Evolutionary conservation across 2,329 filamentous ascomycete species (phyloP), one percentile per base, ranked within the genome.

Genomic region (Tolypocladium guangdongense): DNA sequence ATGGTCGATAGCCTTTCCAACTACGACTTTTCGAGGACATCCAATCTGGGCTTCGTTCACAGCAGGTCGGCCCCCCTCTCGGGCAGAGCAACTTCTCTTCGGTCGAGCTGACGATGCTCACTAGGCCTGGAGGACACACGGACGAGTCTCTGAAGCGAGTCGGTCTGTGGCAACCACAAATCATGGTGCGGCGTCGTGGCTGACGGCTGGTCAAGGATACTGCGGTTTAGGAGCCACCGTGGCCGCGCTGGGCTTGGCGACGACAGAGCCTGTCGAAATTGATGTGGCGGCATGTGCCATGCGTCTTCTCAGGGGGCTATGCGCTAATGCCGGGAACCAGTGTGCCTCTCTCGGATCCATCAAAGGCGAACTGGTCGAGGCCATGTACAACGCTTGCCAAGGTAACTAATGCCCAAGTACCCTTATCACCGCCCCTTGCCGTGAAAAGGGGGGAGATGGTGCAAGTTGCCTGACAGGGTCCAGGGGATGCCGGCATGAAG

Each of bases 311-410:
- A 32, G 7, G 4, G 30, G n/a, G 20, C 30, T 10, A 18, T 10
- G 30, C 35, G 35, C 53, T 58, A 54, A 58, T 30, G 22, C 39
- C 32, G 45, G 37, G 50, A 37, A 57, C 43, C 58, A 87, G 84
- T 81, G 87, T 27, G 89, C 92, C 0, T 96, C 92, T 0, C 71
- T 97, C 6, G 93, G 92, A 20, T 82, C 82, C 10, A 65, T 97
- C 43, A 90, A 83, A 52, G 74, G 80, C 43, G 77, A 81, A 7
- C 82, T 95, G 55, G 68, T 96, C 32, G 68, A 67, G 52, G 72
- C 74, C 11, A 68, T 83, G 20, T 81, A 81, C 62, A 71, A 74
- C 56, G 76, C 79, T 41, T 77, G 78, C 60, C 74, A 78, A 71
- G 79, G 78, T 80, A 66, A 52, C 64, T 58, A 50, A 52, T 51